Base-by-base conservation (phyloP, 768 basidiomycete genomes). In the Russula griseocarnosa region DNA sequence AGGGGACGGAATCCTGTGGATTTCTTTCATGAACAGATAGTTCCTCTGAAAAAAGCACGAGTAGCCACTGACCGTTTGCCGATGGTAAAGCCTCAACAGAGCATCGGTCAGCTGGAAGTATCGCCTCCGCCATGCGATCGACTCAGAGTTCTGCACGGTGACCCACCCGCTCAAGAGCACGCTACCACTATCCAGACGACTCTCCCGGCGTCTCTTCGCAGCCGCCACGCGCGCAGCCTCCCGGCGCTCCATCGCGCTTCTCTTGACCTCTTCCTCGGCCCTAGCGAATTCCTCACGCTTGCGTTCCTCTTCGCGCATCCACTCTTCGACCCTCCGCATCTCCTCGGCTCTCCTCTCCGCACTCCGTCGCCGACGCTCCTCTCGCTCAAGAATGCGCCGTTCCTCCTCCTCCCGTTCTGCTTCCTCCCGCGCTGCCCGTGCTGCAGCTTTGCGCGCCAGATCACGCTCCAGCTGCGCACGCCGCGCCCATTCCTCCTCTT, bases 21-120 rank as follows among this genome's bases (percentile, higher is more conserved):
- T 40, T 44, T 4, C 38, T 24, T 44, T 20, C 40, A 10, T 50
- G 18, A 38, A 40, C 9, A 55, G 44, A 16, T 8, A 26, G 26
- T 34, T 47, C 22, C 8, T 34, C 22, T 20, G 13, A 24, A 24
- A 38, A 38, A 38, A 53, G 18, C 18, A 49, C 32, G 9, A 16
- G 46, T 34, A 34, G 2, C 34, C 3, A 6, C 66, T 51, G 34
- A 66, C 66, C 66, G 61, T 50, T 13, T 67, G 55, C 20, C 14
- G 40, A 22, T 58, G 58, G 20, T 61, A 67, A 34, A 67, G 50
- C 26, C 38, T 66, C 44, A 67, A 22, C 36, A 57, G 9, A 1
- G 55, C 51, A 32, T 61, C 62, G 5, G 58, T 61, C 51, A 67
- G n/a, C 54, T 67, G 64, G 47, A 67, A 67, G 50, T 66, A 66